Conservation (phyloP, 306 rosid species). For the Vigna unguiculata region DNA sequence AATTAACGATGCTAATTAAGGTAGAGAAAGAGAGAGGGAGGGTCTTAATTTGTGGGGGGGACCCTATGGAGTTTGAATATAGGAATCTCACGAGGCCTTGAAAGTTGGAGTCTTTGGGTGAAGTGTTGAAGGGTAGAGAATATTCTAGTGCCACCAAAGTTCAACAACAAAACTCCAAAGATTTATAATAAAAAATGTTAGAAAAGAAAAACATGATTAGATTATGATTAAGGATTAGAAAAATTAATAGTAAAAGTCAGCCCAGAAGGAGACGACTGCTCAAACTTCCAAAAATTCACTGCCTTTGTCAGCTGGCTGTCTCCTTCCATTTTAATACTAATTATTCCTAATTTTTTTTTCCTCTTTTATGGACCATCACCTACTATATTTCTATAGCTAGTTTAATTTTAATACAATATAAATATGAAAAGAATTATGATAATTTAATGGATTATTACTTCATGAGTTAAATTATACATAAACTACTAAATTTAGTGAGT, state of each 20-base stretch:
- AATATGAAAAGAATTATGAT: neutral
- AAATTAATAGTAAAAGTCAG: slow-evolving; percentile 77
- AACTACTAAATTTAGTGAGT: neutral
- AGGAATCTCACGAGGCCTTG: slow-evolving; percentile 78
- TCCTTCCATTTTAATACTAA: slow-evolving; percentile 33
- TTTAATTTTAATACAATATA: neutral
- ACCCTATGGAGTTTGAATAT: slow-evolving; percentile 45
- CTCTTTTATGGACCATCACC: neutral
- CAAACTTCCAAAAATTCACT: slow-evolving; percentile 94
- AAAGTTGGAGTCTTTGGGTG: slow-evolving; percentile 77
- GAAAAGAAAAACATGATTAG: slow-evolving; percentile 81
- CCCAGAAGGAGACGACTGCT: slow-evolving; percentile 84
- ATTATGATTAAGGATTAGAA: slow-evolving; percentile 77
- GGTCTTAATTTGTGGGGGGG: slow-evolving; percentile 15
- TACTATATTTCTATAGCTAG: neutral
- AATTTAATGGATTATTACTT: neutral
- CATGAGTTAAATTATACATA: neutral
- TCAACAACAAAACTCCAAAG: slow-evolving; percentile 88
- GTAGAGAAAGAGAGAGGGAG: slow-evolving; percentile 35
- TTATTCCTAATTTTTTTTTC: neutral
- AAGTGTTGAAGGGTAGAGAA: slow-evolving; percentile 78
- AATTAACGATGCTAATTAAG: slow-evolving; percentile 30
- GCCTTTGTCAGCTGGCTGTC: slow-evolving; percentile 84
- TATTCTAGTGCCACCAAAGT: slow-evolving; percentile 79
- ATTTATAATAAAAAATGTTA: slow-evolving; percentile 66